These are phyloP conservation scores for Tinospora cordifolia DNA, from an alignment of 164 flowering plant species.

Conservation along the genomic window DNA sequence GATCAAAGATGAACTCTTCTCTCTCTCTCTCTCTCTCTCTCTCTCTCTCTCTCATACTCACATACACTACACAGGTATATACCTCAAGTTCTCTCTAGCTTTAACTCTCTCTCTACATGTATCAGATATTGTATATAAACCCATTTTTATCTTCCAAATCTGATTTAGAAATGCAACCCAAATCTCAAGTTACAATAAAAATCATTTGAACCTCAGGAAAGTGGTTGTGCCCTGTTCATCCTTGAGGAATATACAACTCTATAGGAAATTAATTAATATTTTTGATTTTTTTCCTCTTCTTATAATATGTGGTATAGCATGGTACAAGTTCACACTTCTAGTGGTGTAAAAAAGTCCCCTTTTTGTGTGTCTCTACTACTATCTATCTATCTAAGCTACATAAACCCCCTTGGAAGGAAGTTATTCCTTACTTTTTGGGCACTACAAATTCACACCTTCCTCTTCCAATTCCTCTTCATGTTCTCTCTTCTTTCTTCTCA, in stretches of 20 bases:
- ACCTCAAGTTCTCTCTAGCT: background rate
- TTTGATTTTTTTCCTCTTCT: background rate
- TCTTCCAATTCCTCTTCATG: conserved; percentile 5
- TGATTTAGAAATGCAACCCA: background rate
- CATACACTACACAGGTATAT: background rate
- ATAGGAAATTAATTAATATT: background rate
- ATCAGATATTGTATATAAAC: background rate
- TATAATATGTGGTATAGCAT: conserved; percentile 6
- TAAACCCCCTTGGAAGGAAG: background rate
- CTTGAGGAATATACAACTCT: background rate
- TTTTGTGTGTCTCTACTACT: background rate
- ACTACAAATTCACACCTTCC: conserved; percentile 15
- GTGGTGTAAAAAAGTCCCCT: conserved; percentile 3
- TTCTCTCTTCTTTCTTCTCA: background rate
- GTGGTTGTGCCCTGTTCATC: conserved; percentile 1
- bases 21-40: conserved; percentile 1
- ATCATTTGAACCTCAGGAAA: background rate
- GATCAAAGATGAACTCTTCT: background rate
- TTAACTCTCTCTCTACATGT: background rate
- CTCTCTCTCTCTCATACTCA: background rate
- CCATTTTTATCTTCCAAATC: background rate
- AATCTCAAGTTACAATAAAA: background rate
- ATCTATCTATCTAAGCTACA: background rate
- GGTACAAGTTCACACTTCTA: conserved; percentile 6
- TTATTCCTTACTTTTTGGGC: conserved; percentile 10